phyloP scores from a whole-genome alignment of 164 flowering plant species.

The Magnolia sinica region DNA sequence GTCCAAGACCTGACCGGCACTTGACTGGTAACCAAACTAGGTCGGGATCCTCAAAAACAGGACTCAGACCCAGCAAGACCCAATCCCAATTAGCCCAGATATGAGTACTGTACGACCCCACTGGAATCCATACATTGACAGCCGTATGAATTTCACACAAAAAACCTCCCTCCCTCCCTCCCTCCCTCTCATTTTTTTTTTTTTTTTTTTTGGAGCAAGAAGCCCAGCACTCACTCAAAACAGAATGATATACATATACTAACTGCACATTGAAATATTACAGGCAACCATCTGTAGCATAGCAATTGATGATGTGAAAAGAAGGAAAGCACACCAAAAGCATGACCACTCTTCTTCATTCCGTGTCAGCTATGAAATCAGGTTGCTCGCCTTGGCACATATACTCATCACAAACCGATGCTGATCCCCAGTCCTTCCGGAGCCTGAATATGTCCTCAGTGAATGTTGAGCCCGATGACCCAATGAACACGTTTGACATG shows the following conservation, averaged over 20 bases:
- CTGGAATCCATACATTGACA: too few relatives aligned
- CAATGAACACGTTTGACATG: constrained; percentile 76
- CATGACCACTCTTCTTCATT: constrained; percentile 24
- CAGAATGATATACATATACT: not conserved
- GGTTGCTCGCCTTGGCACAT: constrained; percentile 80
- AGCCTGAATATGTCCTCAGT: constrained; percentile 89
- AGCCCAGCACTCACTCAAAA: too few relatives aligned
- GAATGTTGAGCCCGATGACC: constrained; percentile 87
- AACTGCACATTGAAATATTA: constrained; percentile 1
- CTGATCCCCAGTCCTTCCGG: constrained; percentile 75
- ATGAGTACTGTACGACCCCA: too few relatives aligned
- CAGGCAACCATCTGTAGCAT: not conserved
- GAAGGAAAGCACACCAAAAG: not conserved
- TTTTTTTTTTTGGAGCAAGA: too few relatives aligned
- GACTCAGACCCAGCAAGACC: too few relatives aligned
- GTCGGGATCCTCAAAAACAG: too few relatives aligned
- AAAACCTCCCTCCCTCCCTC: too few relatives aligned
- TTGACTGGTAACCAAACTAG: too few relatives aligned
- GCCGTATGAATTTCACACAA: too few relatives aligned
- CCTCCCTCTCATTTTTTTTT: too few relatives aligned
- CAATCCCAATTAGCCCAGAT: too few relatives aligned
- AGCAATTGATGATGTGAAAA: not conserved
- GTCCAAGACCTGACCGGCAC: too few relatives aligned
- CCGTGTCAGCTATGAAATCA: constrained; percentile 68
- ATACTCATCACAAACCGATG: constrained; percentile 85